These are phyloP conservation scores for Suhomyces prunicola DNA, from an alignment of 805 yeast species.

Conservation along the genomic window DNA sequence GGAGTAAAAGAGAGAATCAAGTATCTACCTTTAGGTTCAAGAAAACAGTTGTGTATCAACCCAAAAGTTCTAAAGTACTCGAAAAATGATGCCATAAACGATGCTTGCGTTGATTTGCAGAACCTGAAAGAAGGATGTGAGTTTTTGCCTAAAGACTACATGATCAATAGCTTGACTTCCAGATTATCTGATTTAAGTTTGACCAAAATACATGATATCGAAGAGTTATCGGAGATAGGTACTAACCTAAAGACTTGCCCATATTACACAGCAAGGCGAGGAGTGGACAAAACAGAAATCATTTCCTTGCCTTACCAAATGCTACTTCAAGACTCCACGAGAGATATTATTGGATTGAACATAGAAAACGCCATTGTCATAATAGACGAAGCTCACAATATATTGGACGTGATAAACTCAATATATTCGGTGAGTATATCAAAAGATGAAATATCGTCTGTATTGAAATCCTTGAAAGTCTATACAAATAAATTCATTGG, in stretches of 20 bases:
- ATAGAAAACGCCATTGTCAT: constrained; percentile 66
- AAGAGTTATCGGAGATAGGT: constrained; percentile 69
- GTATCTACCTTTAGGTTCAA: constrained; percentile 72
- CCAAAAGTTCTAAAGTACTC: constrained; percentile 50
- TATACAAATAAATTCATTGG: constrained; percentile 62
- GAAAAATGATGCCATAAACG: constrained; percentile 58
- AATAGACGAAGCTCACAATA: constrained; percentile 91
- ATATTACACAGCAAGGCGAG: constrained; percentile 68
- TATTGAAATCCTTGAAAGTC: constrained; percentile 46
- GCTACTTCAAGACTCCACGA: constrained; percentile 56
- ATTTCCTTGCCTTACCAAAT: constrained; percentile 85
- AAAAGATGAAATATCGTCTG: constrained; percentile 41
- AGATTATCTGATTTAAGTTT: constrained; percentile 55
- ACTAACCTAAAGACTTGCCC: constrained; percentile 63
- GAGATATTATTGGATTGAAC: constrained; percentile 57
- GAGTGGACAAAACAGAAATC: constrained; percentile 61
- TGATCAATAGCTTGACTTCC: constrained; percentile 18
- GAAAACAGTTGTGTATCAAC: constrained; percentile 82
- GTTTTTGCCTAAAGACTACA: constrained; percentile 29
- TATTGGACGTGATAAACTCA: constrained; percentile 70
- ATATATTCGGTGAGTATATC: constrained; percentile 64
- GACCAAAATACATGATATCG: constrained; percentile 68
- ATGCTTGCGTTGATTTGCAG: constrained; percentile 74
- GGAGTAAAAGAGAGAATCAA: constrained; percentile 53
- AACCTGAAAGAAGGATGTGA: constrained; percentile 30